Base-by-base conservation (phyloP, 768 basidiomycete genomes). In the Roridomyces roridus region DNA sequence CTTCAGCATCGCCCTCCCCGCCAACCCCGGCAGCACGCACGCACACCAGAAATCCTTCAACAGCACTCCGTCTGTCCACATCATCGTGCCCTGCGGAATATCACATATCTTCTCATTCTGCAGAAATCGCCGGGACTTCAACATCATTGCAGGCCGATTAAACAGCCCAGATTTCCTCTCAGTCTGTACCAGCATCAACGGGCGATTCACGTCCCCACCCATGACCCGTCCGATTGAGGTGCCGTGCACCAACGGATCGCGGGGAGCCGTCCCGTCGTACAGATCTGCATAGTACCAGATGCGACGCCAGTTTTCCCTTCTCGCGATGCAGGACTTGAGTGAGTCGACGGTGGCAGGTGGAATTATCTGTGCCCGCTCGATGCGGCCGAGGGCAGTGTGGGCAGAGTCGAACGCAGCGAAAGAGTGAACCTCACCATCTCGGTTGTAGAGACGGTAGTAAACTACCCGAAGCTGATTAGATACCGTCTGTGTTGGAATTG, bases 401-500 rank as follows among this genome's bases (percentile, higher is more conserved):
- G 20, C 29, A 2, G n/a, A 18, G 17, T 46, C 25, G 20, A 54
- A 54, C 14, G 36, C 6, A 2, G 24, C 20, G 0, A 14, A n/a
- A 1, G 52, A 54, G 10, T 1, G 5, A 28, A 37, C 52, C 36
- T 54, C 36, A 15, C 36, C 52, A 37, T 1, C 18, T 10, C 4
- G 52, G 18, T 43, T 54, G 36, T 15, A 46, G 36, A 54, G 26
- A 2, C 18, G 52, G 14, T 54, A 54, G 26, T 54, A 54, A 2
- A 54, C 52, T 4, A 4, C 25, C 25, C 18, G 14, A 6, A 18
- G 14, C 14, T 21, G 24, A 40, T 11, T 25, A 5, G 23, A 40
- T n/a, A n/a, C n/a, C n/a, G n/a, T n/a, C n/a, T n/a, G n/a, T n/a
- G n/a, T n/a, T n/a, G n/a, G 34, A 35, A 17, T 9, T 10, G 17